These are phyloP conservation scores for Melastoma malabathricum DNA, from an alignment of 345 rosid genomes.

Conservation along the genomic window DNA sequence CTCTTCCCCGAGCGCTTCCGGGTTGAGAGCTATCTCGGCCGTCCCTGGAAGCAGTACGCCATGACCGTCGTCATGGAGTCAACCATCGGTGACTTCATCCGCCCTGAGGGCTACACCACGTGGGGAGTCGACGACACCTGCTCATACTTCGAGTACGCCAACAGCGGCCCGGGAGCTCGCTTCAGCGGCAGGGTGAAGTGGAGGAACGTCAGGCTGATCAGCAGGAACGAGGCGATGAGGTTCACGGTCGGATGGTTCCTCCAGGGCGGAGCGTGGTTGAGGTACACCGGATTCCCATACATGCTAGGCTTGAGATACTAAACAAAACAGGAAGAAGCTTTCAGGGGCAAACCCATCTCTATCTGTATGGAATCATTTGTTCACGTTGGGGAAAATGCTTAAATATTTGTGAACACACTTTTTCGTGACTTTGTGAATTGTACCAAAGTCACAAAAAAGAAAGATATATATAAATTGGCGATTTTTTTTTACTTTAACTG, in stretches of 20 bases:
- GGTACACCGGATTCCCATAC: slow-evolving; percentile 25
- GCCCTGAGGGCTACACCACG: slow-evolving; percentile 44
- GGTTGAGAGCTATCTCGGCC: slow-evolving; percentile 43
- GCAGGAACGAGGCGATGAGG: slow-evolving; percentile 20
- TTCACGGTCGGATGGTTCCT: slow-evolving; percentile 33
- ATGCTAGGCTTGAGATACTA: slow-evolving; percentile 18
- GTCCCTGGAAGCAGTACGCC: slow-evolving; percentile 65
- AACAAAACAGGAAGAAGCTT: neutral
- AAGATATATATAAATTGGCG: too few relatives aligned
- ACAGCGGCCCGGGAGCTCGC: slow-evolving; percentile 54
- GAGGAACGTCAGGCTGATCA: slow-evolving; percentile 23
- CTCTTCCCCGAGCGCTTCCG: slow-evolving; percentile 20
- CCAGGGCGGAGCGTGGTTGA: slow-evolving; percentile 28
- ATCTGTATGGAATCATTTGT: too few relatives aligned
- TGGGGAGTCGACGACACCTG: slow-evolving; percentile 30
- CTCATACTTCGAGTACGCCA: slow-evolving; percentile 39
- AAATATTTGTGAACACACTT: too few relatives aligned
- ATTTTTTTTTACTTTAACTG: too few relatives aligned
- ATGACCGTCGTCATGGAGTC: slow-evolving; percentile 48
- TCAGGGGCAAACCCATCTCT: too few relatives aligned
- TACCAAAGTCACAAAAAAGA: too few relatives aligned
- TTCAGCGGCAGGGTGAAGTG: slow-evolving; percentile 36
- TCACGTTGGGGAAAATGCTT: too few relatives aligned
- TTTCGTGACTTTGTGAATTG: too few relatives aligned
- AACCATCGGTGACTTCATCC: slow-evolving; percentile 43